phyloP scores from a whole-genome alignment of 139 green algal genomes.

The Spirogloea muscicola region DNA sequence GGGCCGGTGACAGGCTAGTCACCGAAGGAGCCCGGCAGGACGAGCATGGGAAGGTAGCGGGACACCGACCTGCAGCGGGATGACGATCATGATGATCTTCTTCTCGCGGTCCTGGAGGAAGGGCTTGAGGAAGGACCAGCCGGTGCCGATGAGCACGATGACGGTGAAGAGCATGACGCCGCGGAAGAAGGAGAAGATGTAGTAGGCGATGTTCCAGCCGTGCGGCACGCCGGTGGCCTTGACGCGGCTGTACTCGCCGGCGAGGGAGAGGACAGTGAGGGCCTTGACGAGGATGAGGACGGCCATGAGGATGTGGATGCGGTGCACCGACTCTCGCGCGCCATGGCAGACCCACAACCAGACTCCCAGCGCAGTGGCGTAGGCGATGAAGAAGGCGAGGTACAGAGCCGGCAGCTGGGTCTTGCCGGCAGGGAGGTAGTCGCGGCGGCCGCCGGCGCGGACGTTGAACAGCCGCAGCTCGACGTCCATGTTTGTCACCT shows the following conservation, averaged over 20 bases:
- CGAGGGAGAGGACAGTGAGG: conserved; percentile 76
- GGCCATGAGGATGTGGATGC: conserved; percentile 93
- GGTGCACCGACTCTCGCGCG: conserved; percentile 49
- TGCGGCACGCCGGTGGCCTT: conserved; percentile 67
- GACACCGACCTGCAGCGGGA: conserved; percentile 77
- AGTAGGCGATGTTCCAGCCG: conserved; percentile 96
- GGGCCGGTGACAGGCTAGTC: too few relatives aligned
- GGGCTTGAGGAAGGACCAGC: conserved; percentile 91
- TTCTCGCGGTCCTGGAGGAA: conserved; percentile 88
- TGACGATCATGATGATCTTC: conserved; percentile 80
- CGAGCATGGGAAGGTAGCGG: neutral
- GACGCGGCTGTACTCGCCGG: conserved; percentile 68
- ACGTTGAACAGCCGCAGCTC: conserved; percentile 76
- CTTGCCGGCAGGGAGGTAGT: conserved; percentile 89
- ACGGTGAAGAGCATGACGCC: conserved; percentile 87
- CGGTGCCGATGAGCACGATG: conserved; percentile 89
- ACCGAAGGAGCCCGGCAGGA: too few relatives aligned
- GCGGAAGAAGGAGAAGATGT: conserved; percentile 88
- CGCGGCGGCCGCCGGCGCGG: conserved; percentile 51
- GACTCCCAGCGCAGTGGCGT: conserved; percentile 52
- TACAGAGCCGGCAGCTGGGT: conserved; percentile 79
- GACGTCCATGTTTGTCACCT: conserved; percentile 57
- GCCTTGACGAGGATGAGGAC: conserved; percentile 79
- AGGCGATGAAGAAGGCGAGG: conserved; percentile 66
- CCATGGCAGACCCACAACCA: conserved; percentile 65